These are phyloP conservation scores for Terana coerulea DNA, from an alignment of 768 basidiomycete species.

Conservation along the genomic window DNA sequence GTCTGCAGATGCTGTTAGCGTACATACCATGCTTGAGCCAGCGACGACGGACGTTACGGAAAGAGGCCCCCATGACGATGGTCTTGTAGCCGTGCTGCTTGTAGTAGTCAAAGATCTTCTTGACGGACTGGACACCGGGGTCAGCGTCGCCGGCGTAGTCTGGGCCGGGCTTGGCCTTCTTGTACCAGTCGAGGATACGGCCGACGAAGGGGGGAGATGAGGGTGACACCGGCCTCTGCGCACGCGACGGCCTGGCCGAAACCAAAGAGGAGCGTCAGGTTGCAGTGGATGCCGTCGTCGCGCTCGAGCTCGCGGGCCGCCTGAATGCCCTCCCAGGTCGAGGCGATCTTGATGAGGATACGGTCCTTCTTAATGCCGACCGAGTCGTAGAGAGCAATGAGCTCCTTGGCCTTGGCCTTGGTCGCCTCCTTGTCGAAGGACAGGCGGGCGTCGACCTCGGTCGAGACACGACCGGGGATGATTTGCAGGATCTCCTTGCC, in stretches of 20 bases:
- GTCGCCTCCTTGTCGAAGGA: constrained; percentile 95
- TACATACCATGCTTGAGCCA: neutral
- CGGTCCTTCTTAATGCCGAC: constrained; percentile 92
- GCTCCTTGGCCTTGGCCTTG: constrained; percentile 84
- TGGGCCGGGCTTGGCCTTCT: constrained; percentile 79
- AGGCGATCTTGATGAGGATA: constrained; percentile 98
- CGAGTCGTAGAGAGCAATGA: constrained; percentile 94
- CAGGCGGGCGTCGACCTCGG: constrained; percentile 96
- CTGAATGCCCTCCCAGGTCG: constrained; percentile 99
- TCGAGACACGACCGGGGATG: constrained; percentile 98
- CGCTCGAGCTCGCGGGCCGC: constrained; percentile 94
- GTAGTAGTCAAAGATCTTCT: constrained; percentile 99
- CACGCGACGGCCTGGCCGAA: constrained; percentile 99
- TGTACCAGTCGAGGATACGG: constrained; percentile 99
- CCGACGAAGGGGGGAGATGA: constrained; percentile 99
- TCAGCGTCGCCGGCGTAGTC: constrained; percentile 88
- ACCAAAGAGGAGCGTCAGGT: constrained; percentile 97
- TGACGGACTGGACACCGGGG: constrained; percentile 94
- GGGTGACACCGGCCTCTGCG: constrained; percentile 95
- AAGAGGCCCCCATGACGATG: constrained; percentile 99
- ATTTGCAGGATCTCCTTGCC: constrained; percentile 93
- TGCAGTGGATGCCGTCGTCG: constrained; percentile 95
- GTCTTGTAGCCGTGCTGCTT: constrained; percentile 98
- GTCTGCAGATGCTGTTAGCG: constrained; percentile 37
- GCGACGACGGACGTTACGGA: constrained; percentile 80